These are phyloP conservation scores for Fusarium torulosum DNA, from an alignment of 2,329 filamentous ascomycete species.

Conservation along the genomic window DNA sequence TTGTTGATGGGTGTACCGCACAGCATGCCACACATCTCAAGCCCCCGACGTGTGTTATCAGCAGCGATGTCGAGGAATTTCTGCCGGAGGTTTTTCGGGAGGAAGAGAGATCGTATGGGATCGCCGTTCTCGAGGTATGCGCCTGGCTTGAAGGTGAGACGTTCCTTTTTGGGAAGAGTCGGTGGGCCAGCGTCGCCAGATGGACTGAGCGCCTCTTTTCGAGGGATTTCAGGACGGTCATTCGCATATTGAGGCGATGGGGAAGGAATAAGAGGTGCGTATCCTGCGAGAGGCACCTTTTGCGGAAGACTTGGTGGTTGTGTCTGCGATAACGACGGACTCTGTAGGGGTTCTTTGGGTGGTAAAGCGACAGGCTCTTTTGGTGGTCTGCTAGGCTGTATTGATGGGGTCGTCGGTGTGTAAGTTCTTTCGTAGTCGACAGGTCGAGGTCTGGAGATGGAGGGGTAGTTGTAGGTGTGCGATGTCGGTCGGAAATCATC, in stretches of 20 bases:
- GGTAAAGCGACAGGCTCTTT: slow-evolving; percentile 45
- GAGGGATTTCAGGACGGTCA: slow-evolving; percentile 47
- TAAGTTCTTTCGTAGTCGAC: slow-evolving; percentile 57
- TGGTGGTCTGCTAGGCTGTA: slow-evolving; percentile 54
- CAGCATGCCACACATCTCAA: slow-evolving; percentile 96
- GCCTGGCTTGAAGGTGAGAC: slow-evolving; percentile 78
- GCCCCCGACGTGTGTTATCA: slow-evolving; percentile 81
- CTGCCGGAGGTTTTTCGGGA: slow-evolving; percentile 80
- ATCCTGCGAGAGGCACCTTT: slow-evolving; percentile 48
- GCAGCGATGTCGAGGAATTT: slow-evolving; percentile 80
- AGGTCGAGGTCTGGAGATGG: slow-evolving; percentile 65
- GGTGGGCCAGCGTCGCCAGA: slow-evolving; percentile 36
- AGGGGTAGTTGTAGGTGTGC: slow-evolving; percentile 67
- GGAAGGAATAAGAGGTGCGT: slow-evolving; percentile 41
- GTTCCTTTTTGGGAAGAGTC: slow-evolving; percentile 61
- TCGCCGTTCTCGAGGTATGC: slow-evolving; percentile 92
- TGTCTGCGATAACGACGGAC: slow-evolving; percentile 6
- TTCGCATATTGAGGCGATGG: slow-evolving; percentile 25
- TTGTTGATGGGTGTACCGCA: slow-evolving; percentile 93
- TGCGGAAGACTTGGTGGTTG: slow-evolving; percentile 47
- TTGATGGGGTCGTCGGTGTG: slow-evolving; percentile 29
- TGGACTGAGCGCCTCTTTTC: slow-evolving; percentile 45
- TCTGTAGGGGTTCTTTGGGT: slow-evolving; percentile 43
- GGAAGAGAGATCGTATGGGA: slow-evolving; percentile 87
- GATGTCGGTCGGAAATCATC: slow-evolving; percentile 47